Base-by-base conservation (phyloP, 208 protist genomes). In the Crithidia fasciculata region DNA sequence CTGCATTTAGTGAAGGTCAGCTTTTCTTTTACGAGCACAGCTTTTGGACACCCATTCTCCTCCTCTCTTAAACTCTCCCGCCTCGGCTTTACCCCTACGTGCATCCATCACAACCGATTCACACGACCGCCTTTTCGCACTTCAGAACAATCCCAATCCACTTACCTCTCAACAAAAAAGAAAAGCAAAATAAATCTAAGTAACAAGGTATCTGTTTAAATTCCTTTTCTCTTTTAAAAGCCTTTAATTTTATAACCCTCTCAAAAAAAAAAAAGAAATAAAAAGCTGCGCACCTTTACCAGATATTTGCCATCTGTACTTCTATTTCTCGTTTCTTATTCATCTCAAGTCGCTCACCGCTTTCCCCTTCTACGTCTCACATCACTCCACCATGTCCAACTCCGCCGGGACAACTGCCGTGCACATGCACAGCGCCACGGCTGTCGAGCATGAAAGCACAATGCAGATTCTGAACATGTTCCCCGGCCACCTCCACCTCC, bases 381-480 rank as follows among this genome's bases (percentile, higher is more conserved):
- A 19, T 47, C 45, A 47, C 52, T 54, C n/a, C 15, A 10, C 10
- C 12, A 69, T 69, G 53, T 62, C 61, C 52, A 56, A 64, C 44
- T 28, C 36, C 5, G 68, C 60, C 0, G 52, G 5, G 37, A 80
- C 62, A 2, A 63, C 73, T 13, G 57, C 73, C 47, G 45, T 49
- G 15, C 69, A 82, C 76, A 84, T 80, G 56, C 57, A 78, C 66
- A 71, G 58, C 57, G 66, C 60, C 55, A 60, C 59, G 6, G 53
- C 70, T 15, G 58, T 53, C 49, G 43, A 44, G 37, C 55, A 57
- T 44, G 83, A 89, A 65, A 85, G 78, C 68, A 83, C 77, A 4
- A 69, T 74, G 72, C 81, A 91, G 68, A 82, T 91, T 54, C 72
- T 91, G 41, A 88, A 79, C 72, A 88, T 91, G 83, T 88, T 76